Conservation (phyloP, 2,329 filamentous ascomycete genomes). For the Proliferodiscus dingleyae region DNA sequence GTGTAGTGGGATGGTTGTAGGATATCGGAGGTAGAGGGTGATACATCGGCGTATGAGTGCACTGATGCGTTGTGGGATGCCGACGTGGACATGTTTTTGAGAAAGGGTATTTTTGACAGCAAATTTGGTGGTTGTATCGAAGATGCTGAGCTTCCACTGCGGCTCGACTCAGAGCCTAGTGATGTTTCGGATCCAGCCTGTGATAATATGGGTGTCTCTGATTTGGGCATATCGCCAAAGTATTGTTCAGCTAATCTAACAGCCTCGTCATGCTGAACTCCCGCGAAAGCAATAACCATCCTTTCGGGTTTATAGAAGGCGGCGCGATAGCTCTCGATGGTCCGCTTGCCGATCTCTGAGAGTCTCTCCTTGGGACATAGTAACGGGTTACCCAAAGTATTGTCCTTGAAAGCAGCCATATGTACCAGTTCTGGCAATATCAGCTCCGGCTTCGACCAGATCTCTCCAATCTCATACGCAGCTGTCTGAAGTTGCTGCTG, state of each 20-base stretch:
- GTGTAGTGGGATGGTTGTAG: slow-evolving; percentile 74
- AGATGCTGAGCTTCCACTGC: slow-evolving; percentile 34
- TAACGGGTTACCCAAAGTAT: slow-evolving; percentile 90
- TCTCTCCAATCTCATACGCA: slow-evolving; percentile 92
- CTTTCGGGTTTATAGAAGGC: slow-evolving; percentile 84
- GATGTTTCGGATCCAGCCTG: slow-evolving; percentile 56
- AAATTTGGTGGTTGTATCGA: slow-evolving; percentile 45
- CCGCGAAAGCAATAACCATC: slow-evolving; percentile 93
- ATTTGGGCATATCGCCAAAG: slow-evolving; percentile 82
- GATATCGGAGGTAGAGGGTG: slow-evolving; percentile 50
- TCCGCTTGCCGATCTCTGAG: slow-evolving; percentile 63
- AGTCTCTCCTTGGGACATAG: slow-evolving; percentile 85
- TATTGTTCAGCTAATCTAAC: slow-evolving; percentile 74
- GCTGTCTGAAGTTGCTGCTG: slow-evolving; percentile 83
- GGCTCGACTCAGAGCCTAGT: slow-evolving; percentile 36
- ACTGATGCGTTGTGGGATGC: slow-evolving; percentile 58
- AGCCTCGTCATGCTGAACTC: slow-evolving; percentile 76
- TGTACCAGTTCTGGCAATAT: slow-evolving; percentile 94
- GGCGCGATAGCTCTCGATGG: slow-evolving; percentile 73
- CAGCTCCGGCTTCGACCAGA: slow-evolving; percentile 95
- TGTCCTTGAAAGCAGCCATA: slow-evolving; percentile 91
- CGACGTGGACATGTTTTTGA: slow-evolving; percentile 82
- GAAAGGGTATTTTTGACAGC: slow-evolving; percentile 79
- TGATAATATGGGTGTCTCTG: slow-evolving; percentile 45
- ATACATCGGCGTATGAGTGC: slow-evolving; percentile 38